phyloP scores from a whole-genome alignment of 2,329 filamentous ascomycete species.

The Pseudogymnoascus sp. region DNA sequence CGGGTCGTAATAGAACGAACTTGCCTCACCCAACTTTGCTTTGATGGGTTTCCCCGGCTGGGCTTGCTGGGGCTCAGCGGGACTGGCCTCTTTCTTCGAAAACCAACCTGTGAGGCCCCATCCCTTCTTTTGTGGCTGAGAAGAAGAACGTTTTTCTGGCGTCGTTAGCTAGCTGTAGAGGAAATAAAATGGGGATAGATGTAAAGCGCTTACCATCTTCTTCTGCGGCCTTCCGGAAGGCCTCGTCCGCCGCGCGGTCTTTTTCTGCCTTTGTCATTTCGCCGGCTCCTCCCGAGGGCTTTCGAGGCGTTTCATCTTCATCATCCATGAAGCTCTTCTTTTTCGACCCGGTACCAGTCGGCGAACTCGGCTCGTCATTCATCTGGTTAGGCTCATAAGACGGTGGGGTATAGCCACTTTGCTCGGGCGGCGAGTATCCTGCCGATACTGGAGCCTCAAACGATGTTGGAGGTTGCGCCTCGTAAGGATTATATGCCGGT shows the following conservation, averaged over 20 bases:
- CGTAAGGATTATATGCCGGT: conserved; percentile 30
- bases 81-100: conserved; percentile 52
- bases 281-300: conserved; percentile 38
- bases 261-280: conserved; percentile 57
- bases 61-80: conserved; percentile 25
- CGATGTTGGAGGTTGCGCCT: conserved; percentile 31
- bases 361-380: conserved; percentile 35
- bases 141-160: conserved; percentile 43
- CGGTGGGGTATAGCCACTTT: conserved; percentile 49
- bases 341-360: conserved; percentile 47
- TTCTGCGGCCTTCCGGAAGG: conserved; percentile 76
- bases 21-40: conserved; percentile 91
- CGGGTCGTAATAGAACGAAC: conserved; percentile 85
- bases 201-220: conserved; percentile 49
- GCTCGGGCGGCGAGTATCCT: conserved; percentile 24
- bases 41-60: conserved; percentile 62
- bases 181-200: conserved; percentile 17
- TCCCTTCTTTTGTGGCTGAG: conserved; percentile 49
- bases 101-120: conserved; percentile 88
- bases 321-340: conserved; percentile 77
- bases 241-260: conserved; percentile 73
- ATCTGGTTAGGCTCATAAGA: conserved; percentile 49
- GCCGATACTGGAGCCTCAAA: conserved; percentile 27
- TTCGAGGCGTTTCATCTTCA: conserved; percentile 53
- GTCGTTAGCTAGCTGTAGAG: conserved; percentile 9